Conservation (phyloP, 2,329 filamentous ascomycete species). For the Phoma sp. region DNA sequence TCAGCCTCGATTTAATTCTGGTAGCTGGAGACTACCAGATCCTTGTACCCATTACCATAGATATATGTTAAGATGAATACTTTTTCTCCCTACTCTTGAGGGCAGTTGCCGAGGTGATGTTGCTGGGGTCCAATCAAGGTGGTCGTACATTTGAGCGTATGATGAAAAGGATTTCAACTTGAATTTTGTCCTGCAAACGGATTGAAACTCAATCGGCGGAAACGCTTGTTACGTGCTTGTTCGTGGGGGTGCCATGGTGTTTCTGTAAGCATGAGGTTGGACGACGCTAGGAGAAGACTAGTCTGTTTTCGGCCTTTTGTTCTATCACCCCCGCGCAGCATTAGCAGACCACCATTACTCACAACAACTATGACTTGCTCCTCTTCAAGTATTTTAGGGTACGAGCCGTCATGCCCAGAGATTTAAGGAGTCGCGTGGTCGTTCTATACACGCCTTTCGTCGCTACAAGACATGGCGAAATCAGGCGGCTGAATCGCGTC, state of each 20-base stretch:
- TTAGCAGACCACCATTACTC: constrained; percentile 1
- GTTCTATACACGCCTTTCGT: not conserved
- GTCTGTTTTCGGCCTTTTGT: not conserved
- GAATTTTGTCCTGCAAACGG: no score
- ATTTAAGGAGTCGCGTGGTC: not conserved
- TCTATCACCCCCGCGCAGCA: constrained; percentile 3
- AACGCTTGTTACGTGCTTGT: no score
- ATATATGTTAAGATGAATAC: not conserved
- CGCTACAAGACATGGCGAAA: constrained; percentile 12
- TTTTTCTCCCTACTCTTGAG: not conserved
- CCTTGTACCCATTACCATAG: not conserved
- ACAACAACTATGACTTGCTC: not conserved
- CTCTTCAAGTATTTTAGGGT: not conserved
- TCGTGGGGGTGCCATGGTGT: no score
- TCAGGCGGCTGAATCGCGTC: constrained; percentile 21
- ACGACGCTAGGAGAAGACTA: not conserved
- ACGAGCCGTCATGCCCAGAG: not conserved
- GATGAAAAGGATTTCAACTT: not conserved
- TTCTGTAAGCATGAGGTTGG: no score
- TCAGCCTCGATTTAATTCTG: not conserved
- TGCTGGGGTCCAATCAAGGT: no score
- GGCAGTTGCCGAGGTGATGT: not conserved
- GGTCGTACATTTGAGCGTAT: no score
- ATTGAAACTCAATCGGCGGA: no score
- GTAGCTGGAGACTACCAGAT: not conserved